Conservation (phyloP, 1,284 basidiomycete genomes). For the Peniophora sp. region DNA sequence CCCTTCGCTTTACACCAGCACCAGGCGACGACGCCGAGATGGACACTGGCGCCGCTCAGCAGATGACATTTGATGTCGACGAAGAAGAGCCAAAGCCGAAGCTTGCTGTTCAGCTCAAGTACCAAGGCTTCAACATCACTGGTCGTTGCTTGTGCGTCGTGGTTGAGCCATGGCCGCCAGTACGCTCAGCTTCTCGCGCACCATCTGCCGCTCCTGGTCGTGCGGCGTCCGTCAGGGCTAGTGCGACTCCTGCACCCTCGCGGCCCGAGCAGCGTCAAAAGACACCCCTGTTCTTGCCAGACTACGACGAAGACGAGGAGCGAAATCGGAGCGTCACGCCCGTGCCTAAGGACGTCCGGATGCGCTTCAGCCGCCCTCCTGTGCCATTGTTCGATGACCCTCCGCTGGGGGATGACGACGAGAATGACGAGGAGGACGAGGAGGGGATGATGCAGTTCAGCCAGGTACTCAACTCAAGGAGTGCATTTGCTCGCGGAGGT, state of each 20-base stretch:
- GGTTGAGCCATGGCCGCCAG: conserved; percentile 66
- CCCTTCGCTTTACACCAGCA: not conserved
- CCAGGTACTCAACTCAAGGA: conserved; percentile 55
- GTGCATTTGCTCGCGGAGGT: conserved; percentile 42
- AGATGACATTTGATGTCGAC: conserved; percentile 16
- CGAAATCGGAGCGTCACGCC: conserved; percentile 24
- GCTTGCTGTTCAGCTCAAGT: conserved; percentile 53
- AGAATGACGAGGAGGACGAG: conserved; percentile 29
- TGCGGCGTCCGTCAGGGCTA: conserved; percentile 16
- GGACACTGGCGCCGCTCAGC: not conserved
- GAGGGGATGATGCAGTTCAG: conserved; percentile 64
- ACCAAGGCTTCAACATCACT: conserved; percentile 58
- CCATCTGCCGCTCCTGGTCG: conserved; percentile 24
- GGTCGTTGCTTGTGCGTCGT: conserved; percentile 69
- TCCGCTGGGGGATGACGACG: conserved; percentile 17
- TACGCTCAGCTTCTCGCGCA: conserved; percentile 30
- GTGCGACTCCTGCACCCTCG: conserved; percentile 26
- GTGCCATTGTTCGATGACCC: conserved; percentile 37
- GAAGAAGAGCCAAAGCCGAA: conserved; percentile 58
- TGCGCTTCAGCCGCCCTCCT: conserved; percentile 24
- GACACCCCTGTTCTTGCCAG: conserved; percentile 66
- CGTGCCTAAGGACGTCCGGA: conserved; percentile 19
- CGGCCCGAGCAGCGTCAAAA: conserved; percentile 22
- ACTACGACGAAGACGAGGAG: conserved; percentile 37
- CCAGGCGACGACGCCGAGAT: not conserved